Conservation (phyloP, 2,329 filamentous ascomycete genomes). For the Fusarium marasasianum region DNA sequence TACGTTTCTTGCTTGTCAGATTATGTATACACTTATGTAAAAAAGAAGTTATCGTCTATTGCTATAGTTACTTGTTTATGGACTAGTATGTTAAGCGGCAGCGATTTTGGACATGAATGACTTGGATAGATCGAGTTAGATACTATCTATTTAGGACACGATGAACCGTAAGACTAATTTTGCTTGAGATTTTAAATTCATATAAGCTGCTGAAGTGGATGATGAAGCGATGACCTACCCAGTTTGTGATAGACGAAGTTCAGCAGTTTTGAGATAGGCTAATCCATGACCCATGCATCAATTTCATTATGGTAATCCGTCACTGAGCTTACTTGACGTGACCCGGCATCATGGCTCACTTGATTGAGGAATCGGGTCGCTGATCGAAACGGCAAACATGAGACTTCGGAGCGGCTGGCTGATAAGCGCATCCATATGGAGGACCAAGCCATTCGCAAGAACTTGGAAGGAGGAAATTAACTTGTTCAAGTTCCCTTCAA, state of each 20-base stretch:
- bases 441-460: no score
- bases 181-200: background rate
- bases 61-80: no score
- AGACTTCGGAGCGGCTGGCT: no score
- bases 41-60: no score
- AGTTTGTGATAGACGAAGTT: background rate
- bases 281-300: background rate
- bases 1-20: background rate
- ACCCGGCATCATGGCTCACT: no score
- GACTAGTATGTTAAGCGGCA: no score
- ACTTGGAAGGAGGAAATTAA: background rate
- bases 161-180: rapidly evolving
- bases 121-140: background rate
- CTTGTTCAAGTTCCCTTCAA: background rate
- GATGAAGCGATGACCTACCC: rapidly evolving
- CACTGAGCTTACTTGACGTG: rapidly evolving
- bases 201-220: no score
- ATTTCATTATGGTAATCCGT: rapidly evolving
- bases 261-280: rapidly evolving
- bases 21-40: no score
- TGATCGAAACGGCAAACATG: background rate
- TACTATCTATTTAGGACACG: background rate
- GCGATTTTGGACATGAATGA: no score
- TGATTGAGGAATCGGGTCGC: no score
- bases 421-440: no score